These are phyloP conservation scores for Pythium vanterpoolii DNA, from an alignment of 352 stramenopile genomes.

Conservation along the genomic window DNA sequence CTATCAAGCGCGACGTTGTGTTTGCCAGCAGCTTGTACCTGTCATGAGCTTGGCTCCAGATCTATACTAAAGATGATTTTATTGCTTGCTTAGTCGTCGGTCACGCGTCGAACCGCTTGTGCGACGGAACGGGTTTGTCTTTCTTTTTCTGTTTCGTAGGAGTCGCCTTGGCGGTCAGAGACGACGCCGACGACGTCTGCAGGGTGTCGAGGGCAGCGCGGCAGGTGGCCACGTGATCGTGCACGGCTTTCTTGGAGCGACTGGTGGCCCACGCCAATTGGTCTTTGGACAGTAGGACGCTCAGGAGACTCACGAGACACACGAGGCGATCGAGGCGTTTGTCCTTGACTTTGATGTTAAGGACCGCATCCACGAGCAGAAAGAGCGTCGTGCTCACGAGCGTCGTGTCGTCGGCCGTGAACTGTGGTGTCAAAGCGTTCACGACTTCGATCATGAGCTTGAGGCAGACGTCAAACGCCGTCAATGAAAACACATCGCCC, in stretches of 20 bases:
- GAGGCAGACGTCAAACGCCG: constrained; percentile 24
- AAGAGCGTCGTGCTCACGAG: constrained; percentile 37
- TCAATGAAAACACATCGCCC: constrained; percentile 5
- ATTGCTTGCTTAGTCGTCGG: not conserved
- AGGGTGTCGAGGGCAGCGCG: not conserved
- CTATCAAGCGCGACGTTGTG: constrained; percentile 2
- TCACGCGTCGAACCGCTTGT: constrained; percentile 37
- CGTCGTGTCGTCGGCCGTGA: constrained; percentile 33
- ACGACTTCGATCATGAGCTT: constrained; percentile 46
- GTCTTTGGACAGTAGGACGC: constrained; percentile 25
- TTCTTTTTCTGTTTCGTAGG: constrained; percentile 17
- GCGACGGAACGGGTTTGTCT: constrained; percentile 11
- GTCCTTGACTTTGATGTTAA: constrained; percentile 29
- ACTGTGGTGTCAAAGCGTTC: constrained; percentile 33
- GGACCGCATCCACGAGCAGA: constrained; percentile 38
- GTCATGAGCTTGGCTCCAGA: constrained; percentile 22
- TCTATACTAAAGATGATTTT: too few species aligned
- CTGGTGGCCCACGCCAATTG: constrained; percentile 27
- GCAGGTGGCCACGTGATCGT: not conserved
- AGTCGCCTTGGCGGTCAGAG: not conserved
- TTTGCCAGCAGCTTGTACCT: constrained; percentile 89
- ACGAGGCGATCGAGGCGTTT: constrained; percentile 46
- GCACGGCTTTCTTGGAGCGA: not conserved
- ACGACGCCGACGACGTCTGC: not conserved
- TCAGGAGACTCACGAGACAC: constrained; percentile 46